phyloP scores from a whole-genome alignment of 2,329 filamentous ascomycete genomes.

The Cylindrodendrum hubeiense region DNA sequence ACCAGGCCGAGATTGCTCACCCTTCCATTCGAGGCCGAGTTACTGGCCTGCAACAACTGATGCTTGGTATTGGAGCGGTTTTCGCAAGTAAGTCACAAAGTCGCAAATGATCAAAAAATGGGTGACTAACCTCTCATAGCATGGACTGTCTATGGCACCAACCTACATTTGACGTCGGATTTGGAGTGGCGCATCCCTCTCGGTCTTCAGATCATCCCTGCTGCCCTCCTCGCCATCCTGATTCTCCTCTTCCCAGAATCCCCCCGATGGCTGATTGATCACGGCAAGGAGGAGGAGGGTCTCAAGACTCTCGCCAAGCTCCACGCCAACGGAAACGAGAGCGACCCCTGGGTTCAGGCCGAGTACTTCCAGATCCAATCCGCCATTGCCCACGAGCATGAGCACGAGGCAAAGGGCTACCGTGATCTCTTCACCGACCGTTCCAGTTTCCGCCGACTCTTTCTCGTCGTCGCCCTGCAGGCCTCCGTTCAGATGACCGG shows the following conservation, averaged over 20 bases:
- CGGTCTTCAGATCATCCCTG: constrained; percentile 32
- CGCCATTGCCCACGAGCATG: constrained; percentile 73
- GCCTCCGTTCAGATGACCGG: constrained; percentile 82
- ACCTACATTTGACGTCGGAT: not conserved
- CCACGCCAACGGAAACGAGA: constrained; percentile 74
- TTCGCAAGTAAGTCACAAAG: constrained; percentile 52
- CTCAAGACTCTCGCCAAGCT: constrained; percentile 75
- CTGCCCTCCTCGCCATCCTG: constrained; percentile 31
- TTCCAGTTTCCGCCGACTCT: constrained; percentile 76
- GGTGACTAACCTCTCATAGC: constrained; percentile 51
- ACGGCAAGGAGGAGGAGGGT: constrained; percentile 72
- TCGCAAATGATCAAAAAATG: too few species aligned
- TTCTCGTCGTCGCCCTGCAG: constrained; percentile 76
- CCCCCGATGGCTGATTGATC: constrained; percentile 68
- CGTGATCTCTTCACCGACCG: constrained; percentile 70
- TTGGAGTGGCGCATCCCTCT: constrained; percentile 38
- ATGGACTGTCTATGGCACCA: constrained; percentile 76
- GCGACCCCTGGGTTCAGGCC: constrained; percentile 76
- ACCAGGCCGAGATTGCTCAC: constrained; percentile 83
- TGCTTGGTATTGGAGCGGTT: constrained; percentile 80
- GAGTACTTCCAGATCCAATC: constrained; percentile 79
- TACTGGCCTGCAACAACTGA: constrained; percentile 82
- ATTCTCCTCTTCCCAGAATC: constrained; percentile 40
- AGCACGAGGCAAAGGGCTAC: constrained; percentile 77
- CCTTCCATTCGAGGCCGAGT: constrained; percentile 80